A percentile compares a stretch with the other conserved stretches of the same genome.
These are phyloP conservation scores for Pythium rhizo-oryzae DNA, from an alignment of 352 stramenopile species.

Conservation along the genomic window DNA sequence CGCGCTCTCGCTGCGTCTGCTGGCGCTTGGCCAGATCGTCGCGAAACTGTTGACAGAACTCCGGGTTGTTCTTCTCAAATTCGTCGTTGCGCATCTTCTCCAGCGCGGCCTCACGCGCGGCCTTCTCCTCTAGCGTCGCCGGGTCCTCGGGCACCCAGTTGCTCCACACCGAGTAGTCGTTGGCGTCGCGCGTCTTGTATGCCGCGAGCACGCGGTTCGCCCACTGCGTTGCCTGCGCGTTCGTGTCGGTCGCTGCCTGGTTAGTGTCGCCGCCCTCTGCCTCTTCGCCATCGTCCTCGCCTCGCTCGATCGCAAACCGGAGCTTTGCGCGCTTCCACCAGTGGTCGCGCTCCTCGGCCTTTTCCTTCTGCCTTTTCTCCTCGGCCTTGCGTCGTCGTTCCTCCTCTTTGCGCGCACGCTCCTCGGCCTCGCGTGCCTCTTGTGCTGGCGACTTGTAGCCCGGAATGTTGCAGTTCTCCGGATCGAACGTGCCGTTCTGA, in stretches of 20 bases:
- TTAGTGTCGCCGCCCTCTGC: slow-evolving; percentile 15
- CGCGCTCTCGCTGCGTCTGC: slow-evolving; percentile 52
- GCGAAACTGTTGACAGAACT: slow-evolving; percentile 82
- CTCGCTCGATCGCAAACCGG: slow-evolving; percentile 41
- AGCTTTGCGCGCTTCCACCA: slow-evolving; percentile 76
- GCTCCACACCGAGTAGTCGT: slow-evolving; percentile 83
- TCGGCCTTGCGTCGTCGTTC: slow-evolving; percentile 43
- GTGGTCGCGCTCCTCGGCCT: slow-evolving; percentile 60
- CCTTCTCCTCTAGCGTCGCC: slow-evolving; percentile 62
- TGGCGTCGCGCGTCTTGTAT: slow-evolving; percentile 77
- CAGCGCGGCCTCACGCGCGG: slow-evolving; percentile 48
- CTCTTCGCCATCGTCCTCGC: slow-evolving; percentile 26
- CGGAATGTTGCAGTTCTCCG: slow-evolving; percentile 74
- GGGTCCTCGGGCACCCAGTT: slow-evolving; percentile 78
- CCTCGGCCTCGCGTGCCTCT: slow-evolving; percentile 52
- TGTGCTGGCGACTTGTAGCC: slow-evolving; percentile 80
- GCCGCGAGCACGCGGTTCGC: slow-evolving; percentile 64
- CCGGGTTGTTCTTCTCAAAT: slow-evolving; percentile 78
- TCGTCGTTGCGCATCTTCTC: slow-evolving; percentile 69
- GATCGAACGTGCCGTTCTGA: slow-evolving; percentile 81
- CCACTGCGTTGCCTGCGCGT: slow-evolving; percentile 31
- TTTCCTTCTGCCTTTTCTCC: slow-evolving; percentile 41
- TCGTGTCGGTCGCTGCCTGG: slow-evolving; percentile 13
- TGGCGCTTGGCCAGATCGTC: slow-evolving; percentile 69
- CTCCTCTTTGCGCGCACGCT: slow-evolving; percentile 45